A percentile compares a stretch with the other conserved stretches of the same genome.
These are phyloP conservation scores for Arthrinium puccinioides DNA, from an alignment of 2,329 filamentous ascomycete genomes.

Conservation along the genomic window DNA sequence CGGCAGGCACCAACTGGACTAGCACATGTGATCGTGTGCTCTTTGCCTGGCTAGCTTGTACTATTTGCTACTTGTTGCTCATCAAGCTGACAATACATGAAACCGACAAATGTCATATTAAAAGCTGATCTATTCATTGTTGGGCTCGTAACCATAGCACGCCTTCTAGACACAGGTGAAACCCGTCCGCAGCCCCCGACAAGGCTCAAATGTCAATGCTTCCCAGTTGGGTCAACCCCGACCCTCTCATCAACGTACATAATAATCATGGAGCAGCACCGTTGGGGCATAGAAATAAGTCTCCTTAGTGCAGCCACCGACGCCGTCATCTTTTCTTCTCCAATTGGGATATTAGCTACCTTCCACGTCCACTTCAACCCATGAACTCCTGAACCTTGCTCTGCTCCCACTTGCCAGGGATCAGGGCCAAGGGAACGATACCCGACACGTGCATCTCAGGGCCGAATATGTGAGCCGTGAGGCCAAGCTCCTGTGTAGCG, in stretches of 20 bases:
- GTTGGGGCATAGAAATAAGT: too few species aligned
- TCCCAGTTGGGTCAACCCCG: conserved; percentile 1
- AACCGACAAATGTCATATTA: conserved; percentile 6
- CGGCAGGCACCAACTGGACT: too few species aligned
- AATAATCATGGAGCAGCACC: conserved; percentile 2
- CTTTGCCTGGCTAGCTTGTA: too few species aligned
- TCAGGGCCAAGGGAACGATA: conserved; percentile 86
- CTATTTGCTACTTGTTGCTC: too few species aligned
- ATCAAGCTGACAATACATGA: too few species aligned
- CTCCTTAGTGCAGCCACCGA: background rate
- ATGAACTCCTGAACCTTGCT: conserved; percentile 56
- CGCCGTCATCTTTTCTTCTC: conserved; percentile 2
- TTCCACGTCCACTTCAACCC: conserved; percentile 30
- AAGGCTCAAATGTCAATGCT: too few species aligned
- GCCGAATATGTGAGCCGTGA: conserved; percentile 59
- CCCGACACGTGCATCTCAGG: conserved; percentile 94
- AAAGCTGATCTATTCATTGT: conserved; percentile 6
- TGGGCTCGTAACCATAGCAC: conserved; percentile 3
- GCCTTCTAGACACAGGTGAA: conserved; percentile 3
- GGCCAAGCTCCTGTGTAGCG: conserved; percentile 85
- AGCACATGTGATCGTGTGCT: too few species aligned
- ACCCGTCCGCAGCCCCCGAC: background rate
- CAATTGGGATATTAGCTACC: conserved; percentile 2
- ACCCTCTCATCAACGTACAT: conserved; percentile 9
- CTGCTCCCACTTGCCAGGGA: conserved; percentile 57